Conservation (phyloP, 805 yeast genomes). For the Hanseniaspora occidentalis region DNA sequence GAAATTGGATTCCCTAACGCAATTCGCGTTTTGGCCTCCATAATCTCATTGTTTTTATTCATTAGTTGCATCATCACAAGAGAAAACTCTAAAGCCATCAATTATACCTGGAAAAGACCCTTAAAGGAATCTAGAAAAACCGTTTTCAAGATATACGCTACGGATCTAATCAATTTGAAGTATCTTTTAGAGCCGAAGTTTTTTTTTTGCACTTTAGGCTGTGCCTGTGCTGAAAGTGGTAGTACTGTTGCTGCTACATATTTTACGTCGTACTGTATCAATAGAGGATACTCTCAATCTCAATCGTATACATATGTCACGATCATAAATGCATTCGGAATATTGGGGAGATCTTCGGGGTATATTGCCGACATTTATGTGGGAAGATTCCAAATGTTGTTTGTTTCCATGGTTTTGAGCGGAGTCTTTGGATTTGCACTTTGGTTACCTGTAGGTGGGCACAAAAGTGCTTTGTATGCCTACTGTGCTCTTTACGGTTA, state of each 20-base stretch:
- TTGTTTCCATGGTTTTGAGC: conserved; percentile 33
- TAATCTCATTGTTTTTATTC: background rate
- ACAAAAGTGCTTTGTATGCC: conserved; percentile 31
- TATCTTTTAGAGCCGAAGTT: conserved; percentile 33
- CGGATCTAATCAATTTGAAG: conserved; percentile 19
- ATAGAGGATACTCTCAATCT: conserved; percentile 27
- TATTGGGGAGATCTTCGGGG: conserved; percentile 42
- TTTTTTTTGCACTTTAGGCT: conserved; percentile 27
- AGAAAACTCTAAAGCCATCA: background rate
- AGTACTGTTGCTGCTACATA: conserved; percentile 32
- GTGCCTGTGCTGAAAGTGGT: conserved; percentile 31
- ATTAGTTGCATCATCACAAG: background rate
- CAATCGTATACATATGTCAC: conserved; percentile 33
- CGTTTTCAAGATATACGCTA: conserved; percentile 7
- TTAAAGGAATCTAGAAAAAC: background rate
- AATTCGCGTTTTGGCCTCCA: conserved; percentile 9
- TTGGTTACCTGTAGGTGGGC: conserved; percentile 57
- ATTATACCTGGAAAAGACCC: background rate
- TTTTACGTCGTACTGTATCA: conserved; percentile 35
- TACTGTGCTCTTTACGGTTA: conserved; percentile 49
- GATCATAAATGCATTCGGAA: conserved; percentile 31
- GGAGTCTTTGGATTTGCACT: conserved; percentile 36
- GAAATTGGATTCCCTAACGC: conserved; percentile 32
- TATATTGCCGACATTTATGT: conserved; percentile 40
- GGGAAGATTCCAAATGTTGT: conserved; percentile 49